phyloP scores from a whole-genome alignment of 495 filamentous ascomycete genomes.

The Bathelium albidoporum region DNA sequence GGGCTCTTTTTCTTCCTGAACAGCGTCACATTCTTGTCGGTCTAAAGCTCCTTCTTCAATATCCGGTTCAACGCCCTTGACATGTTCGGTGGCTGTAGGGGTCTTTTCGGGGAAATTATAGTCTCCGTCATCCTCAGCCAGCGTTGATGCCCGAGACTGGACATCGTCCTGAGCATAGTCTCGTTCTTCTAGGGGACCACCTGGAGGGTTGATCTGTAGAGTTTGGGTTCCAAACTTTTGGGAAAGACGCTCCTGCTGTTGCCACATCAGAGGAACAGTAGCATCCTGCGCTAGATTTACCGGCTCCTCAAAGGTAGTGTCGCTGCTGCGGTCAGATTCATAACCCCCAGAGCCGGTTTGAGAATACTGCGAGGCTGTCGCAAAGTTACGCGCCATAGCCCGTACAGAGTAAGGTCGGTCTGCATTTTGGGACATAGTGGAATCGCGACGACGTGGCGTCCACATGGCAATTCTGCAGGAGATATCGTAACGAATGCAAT shows the following conservation, averaged over 20 bases:
- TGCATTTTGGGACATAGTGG: not conserved
- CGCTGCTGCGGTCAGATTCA: conserved; percentile 10
- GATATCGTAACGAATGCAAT: not conserved
- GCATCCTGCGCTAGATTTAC: not conserved
- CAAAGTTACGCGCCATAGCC: conserved; percentile 7
- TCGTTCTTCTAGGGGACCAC: not conserved
- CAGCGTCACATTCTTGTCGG: not conserved
- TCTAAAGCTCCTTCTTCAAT: not conserved
- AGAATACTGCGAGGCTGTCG: not conserved
- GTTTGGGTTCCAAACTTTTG: conserved; percentile 5
- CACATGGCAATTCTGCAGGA: not conserved
- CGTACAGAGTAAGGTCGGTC: conserved; percentile 7
- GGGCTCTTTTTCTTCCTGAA: not conserved
- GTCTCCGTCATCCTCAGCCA: conserved; percentile 18
- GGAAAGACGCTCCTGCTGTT: conserved; percentile 7
- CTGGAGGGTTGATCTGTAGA: conserved; percentile 3
- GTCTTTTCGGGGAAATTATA: conserved; percentile 24
- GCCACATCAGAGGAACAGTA: conserved; percentile 7
- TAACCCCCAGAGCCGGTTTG: conserved; percentile 6
- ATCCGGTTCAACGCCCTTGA: conserved; percentile 7
- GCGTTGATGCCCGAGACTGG: conserved; percentile 17
- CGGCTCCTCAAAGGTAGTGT: conserved; percentile 7
- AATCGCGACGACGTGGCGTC: conserved; percentile 4
- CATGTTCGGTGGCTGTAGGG: conserved; percentile 12
- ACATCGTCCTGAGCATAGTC: conserved; percentile 16